Conservation (phyloP, 495 filamentous ascomycete genomes). For the Aspergillus kassunensis region DNA sequence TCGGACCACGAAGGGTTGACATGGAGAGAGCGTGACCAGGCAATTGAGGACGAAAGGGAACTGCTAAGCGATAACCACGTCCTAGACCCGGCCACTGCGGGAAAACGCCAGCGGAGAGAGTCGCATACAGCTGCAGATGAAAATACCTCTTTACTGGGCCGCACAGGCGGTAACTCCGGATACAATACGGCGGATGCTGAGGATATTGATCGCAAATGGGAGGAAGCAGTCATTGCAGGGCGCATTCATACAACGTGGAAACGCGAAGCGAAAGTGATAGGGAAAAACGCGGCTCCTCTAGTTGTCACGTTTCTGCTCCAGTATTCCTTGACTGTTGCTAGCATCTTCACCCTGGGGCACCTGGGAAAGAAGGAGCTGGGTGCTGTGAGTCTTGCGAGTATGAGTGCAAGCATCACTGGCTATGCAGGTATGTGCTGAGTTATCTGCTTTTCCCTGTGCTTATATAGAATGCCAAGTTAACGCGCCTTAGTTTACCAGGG, state of each 20-base stretch:
- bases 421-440: slow-evolving; percentile 41
- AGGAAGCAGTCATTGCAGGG: slow-evolving; percentile 68
- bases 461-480: not conserved
- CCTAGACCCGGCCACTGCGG: slow-evolving; percentile 29
- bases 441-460: not conserved
- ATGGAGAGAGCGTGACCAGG: slow-evolving; percentile 57
- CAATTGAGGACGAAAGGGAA: slow-evolving; percentile 68
- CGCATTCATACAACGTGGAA: slow-evolving; percentile 80
- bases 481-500: slow-evolving; percentile 55
- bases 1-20: slow-evolving; percentile 51
- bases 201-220: slow-evolving; percentile 63
- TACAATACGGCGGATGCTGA: slow-evolving; percentile 32
- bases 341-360: slow-evolving; percentile 65
- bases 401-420: slow-evolving; percentile 71
- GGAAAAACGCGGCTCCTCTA: slow-evolving; percentile 58
- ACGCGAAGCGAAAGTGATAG: slow-evolving; percentile 69
- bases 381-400: slow-evolving; percentile 61
- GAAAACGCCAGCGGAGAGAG: slow-evolving; percentile 4
- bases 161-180: slow-evolving; percentile 6
- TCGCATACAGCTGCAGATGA: slow-evolving; percentile 28
- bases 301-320: slow-evolving; percentile 72
- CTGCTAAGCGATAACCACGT: slow-evolving; percentile 75
- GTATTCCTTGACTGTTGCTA: slow-evolving; percentile 68
- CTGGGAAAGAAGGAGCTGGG: slow-evolving; percentile 61
- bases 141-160: slow-evolving; percentile 48